Percentiles rank a stretch among this genome's conserved stretches.
Conservation (phyloP, 805 yeast genomes). For the Dipodascopsis uninucleata region DNA sequence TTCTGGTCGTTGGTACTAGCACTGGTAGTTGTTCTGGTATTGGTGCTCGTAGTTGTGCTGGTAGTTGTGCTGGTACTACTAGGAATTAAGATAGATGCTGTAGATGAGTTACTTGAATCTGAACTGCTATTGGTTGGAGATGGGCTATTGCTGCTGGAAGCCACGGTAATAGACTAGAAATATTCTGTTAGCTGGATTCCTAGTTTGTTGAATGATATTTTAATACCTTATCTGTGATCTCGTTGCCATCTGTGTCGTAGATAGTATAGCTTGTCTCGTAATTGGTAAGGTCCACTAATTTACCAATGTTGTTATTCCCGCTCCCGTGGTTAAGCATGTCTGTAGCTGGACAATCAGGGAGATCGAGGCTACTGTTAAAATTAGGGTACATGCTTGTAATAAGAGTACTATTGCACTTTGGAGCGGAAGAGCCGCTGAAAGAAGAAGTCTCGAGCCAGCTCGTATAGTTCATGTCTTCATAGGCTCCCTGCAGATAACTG, state of each 20-base stretch:
- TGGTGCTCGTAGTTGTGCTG: too few species aligned
- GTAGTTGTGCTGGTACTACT: too few species aligned
- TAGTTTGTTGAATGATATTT: too few species aligned
- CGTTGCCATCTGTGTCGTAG: conserved; percentile 34
- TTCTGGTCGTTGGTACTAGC: too few species aligned
- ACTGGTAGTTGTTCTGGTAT: too few species aligned
- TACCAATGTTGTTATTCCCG: conserved; percentile 40
- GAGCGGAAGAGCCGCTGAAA: conserved; percentile 24
- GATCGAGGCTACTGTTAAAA: conserved; percentile 34
- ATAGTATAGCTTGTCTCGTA: conserved; percentile 34
- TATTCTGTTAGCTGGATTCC: too few species aligned
- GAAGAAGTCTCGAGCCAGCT: conserved; percentile 9
- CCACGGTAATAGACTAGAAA: too few species aligned
- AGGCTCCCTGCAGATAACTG: conserved; percentile 55
- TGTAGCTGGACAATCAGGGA: conserved; percentile 41
- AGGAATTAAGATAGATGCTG: too few species aligned
- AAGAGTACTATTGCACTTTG: conserved; percentile 29
- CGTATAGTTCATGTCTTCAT: conserved; percentile 41
- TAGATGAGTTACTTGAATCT: too few species aligned
- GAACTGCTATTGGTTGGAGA: too few species aligned
- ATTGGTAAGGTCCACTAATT: conserved; percentile 32
- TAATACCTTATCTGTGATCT: conserved; percentile 30
- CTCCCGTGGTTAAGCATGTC: conserved; percentile 38
- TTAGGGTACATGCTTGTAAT: conserved; percentile 28
- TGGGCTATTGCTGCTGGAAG: too few species aligned